phyloP scores from a whole-genome alignment of 176 grass and related monocot genomes.

The Pontederia paniculata region DNA sequence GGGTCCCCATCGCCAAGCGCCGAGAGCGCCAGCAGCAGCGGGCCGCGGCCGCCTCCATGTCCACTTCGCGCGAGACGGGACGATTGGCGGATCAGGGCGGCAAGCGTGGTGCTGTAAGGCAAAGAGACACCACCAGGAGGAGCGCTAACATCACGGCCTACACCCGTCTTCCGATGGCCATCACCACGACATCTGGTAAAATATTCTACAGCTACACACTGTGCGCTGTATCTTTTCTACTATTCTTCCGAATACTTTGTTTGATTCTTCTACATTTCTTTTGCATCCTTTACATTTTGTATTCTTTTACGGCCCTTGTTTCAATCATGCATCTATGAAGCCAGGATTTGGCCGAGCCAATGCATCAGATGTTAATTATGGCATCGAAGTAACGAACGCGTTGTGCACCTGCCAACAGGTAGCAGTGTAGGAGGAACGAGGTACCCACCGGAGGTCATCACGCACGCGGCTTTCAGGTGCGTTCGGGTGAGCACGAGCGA shows the following conservation, averaged over 20 bases:
- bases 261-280: neutral
- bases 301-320: neutral
- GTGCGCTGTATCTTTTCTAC: neutral
- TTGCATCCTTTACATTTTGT: neutral
- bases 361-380: neutral
- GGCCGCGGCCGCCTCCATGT: neutral
- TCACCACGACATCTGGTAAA: conserved; percentile 5
- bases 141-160: neutral
- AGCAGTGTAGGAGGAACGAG: conserved; percentile 6
- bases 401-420: neutral
- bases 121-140: conserved; percentile 3
- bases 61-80: neutral
- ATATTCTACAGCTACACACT: neutral
- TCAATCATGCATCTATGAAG: no score
- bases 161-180: conserved; percentile 1
- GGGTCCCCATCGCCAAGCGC: conserved; percentile 41
- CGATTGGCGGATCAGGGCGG: neutral
- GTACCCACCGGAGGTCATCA: no score
- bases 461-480: no score
- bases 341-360: no score
- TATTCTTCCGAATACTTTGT: conserved; percentile 1
- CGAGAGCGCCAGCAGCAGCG: conserved; percentile 38
- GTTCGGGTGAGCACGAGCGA: no score
- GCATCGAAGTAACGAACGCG: neutral
- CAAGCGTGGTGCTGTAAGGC: no score